Evolutionary conservation across 257 asterid genomes (phyloP).

Genomic region (Solanum paucissectum): DNA sequence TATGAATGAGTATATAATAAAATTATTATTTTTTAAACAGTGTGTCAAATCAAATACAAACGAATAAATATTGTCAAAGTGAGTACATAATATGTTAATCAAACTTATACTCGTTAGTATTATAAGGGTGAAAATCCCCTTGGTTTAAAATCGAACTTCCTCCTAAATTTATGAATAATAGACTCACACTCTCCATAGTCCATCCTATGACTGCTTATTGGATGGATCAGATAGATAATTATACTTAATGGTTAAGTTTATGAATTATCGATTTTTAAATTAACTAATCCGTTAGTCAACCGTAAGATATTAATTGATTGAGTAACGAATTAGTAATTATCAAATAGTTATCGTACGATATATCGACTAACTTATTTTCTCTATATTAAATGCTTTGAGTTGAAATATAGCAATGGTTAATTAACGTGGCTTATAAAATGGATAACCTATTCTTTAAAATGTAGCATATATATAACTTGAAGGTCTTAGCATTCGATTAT

Average conservation of each 20-base stretch:
- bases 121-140: not conserved
- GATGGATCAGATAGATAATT: not conserved
- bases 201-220: not conserved
- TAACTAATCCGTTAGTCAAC: not conserved
- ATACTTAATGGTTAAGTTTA: not conserved
- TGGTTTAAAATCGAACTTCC: not conserved
- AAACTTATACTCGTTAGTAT: too few species aligned
- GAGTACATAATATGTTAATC: too few species aligned
- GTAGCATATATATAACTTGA: not conserved
- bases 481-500: not conserved
- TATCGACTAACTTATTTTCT: not conserved
- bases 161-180: too few species aligned
- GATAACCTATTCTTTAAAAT: not conserved
- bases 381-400: not conserved
- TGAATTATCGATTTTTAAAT: too few species aligned
- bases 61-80: too few species aligned
- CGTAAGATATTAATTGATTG: fast-evolving
- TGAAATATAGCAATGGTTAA: not conserved
- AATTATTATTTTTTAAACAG: too few species aligned
- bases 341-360: not conserved
- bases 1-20: not conserved
- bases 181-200: not conserved
- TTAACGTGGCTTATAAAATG: not conserved
- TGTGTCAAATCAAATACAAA: not conserved
- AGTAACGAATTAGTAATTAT: not conserved